Evolutionary conservation across 129 eudicot genomes (phyloP).

Genomic region (Chrysanthemum makinoi): DNA sequence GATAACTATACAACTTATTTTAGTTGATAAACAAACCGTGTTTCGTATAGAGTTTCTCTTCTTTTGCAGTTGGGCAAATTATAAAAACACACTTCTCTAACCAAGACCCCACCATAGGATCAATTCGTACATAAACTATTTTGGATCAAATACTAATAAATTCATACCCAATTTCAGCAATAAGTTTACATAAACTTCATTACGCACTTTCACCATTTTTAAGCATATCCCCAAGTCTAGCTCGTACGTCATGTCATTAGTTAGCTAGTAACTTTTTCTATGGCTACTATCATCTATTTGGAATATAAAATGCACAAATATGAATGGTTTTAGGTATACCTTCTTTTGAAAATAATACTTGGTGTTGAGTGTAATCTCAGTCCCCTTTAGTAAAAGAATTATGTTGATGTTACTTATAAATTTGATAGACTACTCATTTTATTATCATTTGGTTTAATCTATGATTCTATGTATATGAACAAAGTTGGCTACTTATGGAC

Average conservation of each 20-base stretch:
- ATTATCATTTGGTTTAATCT: too few relatives aligned
- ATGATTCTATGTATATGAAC: too few relatives aligned
- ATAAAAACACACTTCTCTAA: slow-evolving; percentile 3
- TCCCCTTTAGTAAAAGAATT: too few relatives aligned
- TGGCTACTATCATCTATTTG: not conserved
- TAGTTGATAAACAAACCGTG: not conserved
- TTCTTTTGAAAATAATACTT: not conserved
- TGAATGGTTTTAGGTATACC: not conserved
- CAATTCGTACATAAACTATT: not conserved
- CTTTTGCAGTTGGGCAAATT: not conserved
- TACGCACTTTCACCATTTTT: slow-evolving; percentile 23
- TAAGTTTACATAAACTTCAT: slow-evolving; percentile 11
- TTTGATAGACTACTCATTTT: too few relatives aligned
- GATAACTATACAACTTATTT: slow-evolving; percentile 11
- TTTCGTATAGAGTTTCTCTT: not conserved
- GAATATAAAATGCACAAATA: not conserved
- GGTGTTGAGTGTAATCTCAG: too few relatives aligned
- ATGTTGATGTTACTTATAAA: too few relatives aligned
- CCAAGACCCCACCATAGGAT: slow-evolving; percentile 8
- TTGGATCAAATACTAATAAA: slow-evolving; percentile 21
- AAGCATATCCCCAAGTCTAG: slow-evolving; percentile 28
- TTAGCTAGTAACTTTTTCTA: slow-evolving; percentile 1
- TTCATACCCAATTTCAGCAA: slow-evolving; percentile 29
- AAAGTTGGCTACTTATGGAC: too few relatives aligned
- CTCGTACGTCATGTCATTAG: slow-evolving; percentile 1